A percentile compares a stretch with the other conserved stretches of the same genome.
phyloP scores from a whole-genome alignment of 2,329 filamentous ascomycete species.

The Calonectria montana region DNA sequence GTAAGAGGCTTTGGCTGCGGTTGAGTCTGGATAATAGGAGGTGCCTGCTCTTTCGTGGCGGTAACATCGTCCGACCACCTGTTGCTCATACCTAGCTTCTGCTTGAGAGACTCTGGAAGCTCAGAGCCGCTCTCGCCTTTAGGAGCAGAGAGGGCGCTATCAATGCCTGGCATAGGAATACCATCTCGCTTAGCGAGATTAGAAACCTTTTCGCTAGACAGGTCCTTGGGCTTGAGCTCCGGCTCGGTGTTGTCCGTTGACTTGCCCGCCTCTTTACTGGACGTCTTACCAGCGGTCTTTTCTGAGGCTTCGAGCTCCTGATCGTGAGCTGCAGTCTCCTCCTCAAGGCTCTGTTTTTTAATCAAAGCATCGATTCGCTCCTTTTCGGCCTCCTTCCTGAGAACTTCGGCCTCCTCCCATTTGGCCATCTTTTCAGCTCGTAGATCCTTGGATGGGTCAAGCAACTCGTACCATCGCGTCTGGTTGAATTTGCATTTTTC shows the following conservation, averaged over 20 bases:
- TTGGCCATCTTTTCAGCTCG: slow-evolving; percentile 56
- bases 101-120: slow-evolving; percentile 47
- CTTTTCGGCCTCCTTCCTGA: slow-evolving; percentile 40
- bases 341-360: slow-evolving; percentile 3
- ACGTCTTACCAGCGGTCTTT: not conserved
- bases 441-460: slow-evolving; percentile 59
- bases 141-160: slow-evolving; percentile 32
- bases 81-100: slow-evolving; percentile 42
- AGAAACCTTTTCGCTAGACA: slow-evolving; percentile 8
- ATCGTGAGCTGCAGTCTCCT: not conserved
- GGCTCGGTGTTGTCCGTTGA: not conserved
- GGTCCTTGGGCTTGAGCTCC: slow-evolving; percentile 12
- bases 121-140: slow-evolving; percentile 42
- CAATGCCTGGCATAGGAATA: slow-evolving; percentile 40
- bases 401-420: slow-evolving; percentile 57
- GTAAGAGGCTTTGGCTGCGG: slow-evolving; percentile 53
- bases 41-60: not conserved
- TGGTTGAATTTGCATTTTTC: slow-evolving; percentile 64
- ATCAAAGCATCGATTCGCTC: slow-evolving; percentile 2
- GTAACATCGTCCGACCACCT: slow-evolving; percentile 9
- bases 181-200: slow-evolving; percentile 34
- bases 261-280: not conserved
- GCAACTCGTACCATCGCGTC: slow-evolving; percentile 59
- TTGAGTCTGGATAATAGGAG: not conserved
- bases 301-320: not conserved